Evolutionary conservation across 176 grass and related monocot genomes (phyloP).

Genomic region (Guadua angustifolia): DNA sequence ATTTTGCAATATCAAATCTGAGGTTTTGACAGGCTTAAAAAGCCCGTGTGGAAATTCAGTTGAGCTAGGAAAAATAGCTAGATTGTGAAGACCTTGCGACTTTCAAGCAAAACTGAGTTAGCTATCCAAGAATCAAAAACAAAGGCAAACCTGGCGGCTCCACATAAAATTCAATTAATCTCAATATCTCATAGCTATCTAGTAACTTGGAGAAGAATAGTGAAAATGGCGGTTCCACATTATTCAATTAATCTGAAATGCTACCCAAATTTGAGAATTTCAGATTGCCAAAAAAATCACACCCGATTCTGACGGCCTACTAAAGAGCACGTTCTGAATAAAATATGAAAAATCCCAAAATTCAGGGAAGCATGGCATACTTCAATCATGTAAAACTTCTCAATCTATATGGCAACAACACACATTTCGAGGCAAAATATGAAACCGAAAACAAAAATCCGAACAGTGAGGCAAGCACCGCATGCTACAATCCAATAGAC

Average conservation of each 20-base stretch:
- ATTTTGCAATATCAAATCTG: background rate
- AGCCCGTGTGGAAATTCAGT: background rate
- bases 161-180: background rate
- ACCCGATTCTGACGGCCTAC: background rate
- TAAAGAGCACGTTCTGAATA: slow-evolving; percentile 10
- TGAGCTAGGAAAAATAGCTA: background rate
- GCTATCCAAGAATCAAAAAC: background rate
- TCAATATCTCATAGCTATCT: background rate
- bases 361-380: background rate
- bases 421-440: slow-evolving; percentile 25
- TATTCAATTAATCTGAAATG: background rate
- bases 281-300: background rate
- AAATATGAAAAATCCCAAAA: background rate
- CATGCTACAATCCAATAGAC: background rate
- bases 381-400: background rate
- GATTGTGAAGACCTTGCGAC: background rate
- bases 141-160: background rate
- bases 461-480: background rate
- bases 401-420: background rate
- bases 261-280: background rate
- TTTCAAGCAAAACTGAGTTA: slow-evolving; percentile 15
- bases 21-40: background rate
- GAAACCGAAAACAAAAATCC: background rate
- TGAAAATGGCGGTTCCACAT: background rate
- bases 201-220: background rate